Base-by-base conservation (phyloP, 2,329 filamentous ascomycete species). In the Coleophoma crateriformis region DNA sequence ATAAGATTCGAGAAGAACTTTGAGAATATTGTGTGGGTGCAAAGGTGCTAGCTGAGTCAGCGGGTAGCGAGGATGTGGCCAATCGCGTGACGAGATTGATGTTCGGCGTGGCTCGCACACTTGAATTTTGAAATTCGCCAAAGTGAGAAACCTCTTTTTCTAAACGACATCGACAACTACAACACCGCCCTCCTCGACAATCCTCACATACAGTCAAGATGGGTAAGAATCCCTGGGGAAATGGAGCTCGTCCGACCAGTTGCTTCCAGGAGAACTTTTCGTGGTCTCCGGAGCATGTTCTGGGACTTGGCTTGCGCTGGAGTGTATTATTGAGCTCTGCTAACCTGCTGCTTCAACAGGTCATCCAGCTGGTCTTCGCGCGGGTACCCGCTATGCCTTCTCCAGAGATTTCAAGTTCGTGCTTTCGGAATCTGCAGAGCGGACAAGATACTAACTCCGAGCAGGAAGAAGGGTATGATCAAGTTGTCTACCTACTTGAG, bases 381-480 rank as follows among this genome's bases (percentile, higher is more conserved):
- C 86, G 71, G 88, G 88, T 76, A 92, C 88, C 75, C 87, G 88
- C 76, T 90, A 91, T 85, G 86, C 90, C 78, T 99, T 96, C 85
- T 88, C 86, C 72, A 84, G 92, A 69, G 81, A 85, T 71, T 96
- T 95, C 83, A 27, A 27, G 27, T 27, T 27, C 27, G 27, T 27
- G 3, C 27, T 27, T 7, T 27, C 27, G 27, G 8, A 27, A 27
- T 27, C 27, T 27, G 27, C 8, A 27, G 27, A 27, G 27, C 6
- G 6, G 27, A 27, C 27, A 27, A 27, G 6, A 10, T 27, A 27
- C 27, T 27, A 10, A 27, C 8, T 27, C 27, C 6, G 27, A 27
- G 27, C 27, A 90, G 94, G 77, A 79, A 96, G 81, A 90, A 91
- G 82, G 94, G 94, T 73, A 85, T 85, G 80, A 96, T 99, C 78